Percentiles rank a stretch among this genome's conserved stretches.
These are phyloP conservation scores for Penicillium atrosanguineum DNA, from an alignment of 495 filamentous ascomycete species.

Conservation along the genomic window DNA sequence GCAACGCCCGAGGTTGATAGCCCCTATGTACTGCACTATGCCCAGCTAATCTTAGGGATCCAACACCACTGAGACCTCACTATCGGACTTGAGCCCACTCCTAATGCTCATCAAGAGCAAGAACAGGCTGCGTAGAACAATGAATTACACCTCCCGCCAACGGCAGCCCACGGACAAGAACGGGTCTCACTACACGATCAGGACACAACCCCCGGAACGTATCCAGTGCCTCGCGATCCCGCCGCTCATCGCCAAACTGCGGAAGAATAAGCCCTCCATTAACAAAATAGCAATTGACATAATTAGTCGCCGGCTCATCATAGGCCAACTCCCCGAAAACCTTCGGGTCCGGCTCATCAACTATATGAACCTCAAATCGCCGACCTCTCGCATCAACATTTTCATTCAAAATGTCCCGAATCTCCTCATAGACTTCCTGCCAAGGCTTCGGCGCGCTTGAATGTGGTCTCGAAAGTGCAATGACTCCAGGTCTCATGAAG, in stretches of 20 bases:
- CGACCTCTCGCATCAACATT: conserved; percentile 18
- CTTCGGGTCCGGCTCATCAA: conserved; percentile 12
- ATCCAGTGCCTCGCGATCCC: conserved; percentile 14
- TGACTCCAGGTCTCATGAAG: conserved; percentile 20
- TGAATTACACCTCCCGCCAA: conserved; percentile 20
- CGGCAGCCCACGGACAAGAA: conserved; percentile 11
- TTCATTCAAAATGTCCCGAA: conserved; percentile 6
- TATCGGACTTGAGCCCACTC: not conserved
- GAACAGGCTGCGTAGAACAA: conserved; percentile 22
- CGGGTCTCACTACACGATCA: conserved; percentile 6
- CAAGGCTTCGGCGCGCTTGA: conserved; percentile 1
- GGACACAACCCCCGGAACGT: conserved; percentile 12
- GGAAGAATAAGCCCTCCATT: conserved; percentile 25
- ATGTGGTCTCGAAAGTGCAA: conserved; percentile 19
- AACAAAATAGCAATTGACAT: conserved; percentile 29
- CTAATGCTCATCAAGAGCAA: not conserved
- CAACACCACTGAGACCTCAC: too few species aligned
- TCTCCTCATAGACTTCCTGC: conserved; percentile 15
- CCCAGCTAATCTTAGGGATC: too few species aligned
- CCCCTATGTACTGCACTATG: too few species aligned
- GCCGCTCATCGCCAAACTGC: conserved; percentile 17
- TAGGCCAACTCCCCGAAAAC: not conserved
- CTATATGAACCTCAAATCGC: conserved; percentile 8
- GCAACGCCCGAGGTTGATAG: too few species aligned
- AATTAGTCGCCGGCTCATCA: conserved; percentile 18